Base-by-base conservation (phyloP, 2,329 filamentous ascomycete genomes). In the Pyricularia sp. region DNA sequence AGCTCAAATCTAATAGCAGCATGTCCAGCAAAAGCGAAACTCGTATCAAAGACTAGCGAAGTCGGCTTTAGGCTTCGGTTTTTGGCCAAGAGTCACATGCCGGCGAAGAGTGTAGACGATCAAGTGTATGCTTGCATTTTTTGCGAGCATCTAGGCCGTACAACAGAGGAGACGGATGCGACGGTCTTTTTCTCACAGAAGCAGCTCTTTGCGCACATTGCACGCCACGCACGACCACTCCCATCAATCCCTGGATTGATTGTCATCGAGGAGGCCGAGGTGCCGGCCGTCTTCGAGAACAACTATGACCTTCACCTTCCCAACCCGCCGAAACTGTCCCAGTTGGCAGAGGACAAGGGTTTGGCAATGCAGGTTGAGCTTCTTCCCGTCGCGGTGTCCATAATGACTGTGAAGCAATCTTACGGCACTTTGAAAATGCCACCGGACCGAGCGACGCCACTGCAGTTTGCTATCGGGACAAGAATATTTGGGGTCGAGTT, bases 121-220 rank as follows among this genome's bases (percentile, higher is more conserved):
- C 76, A 81, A 63, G 70, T 82, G 60, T 85, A 83, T 68, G 82
- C 75, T 3, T 85, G 83, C 67, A 67, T 82, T 1, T 84, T 85
- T 69, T 85, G 83, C 69, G 73, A 83, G 4, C 76, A 80, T 5
- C 67, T 74, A 22, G 81, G 81, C 0, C 75, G 70, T n/a, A 84
- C 82, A 0, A 71, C 78, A 2, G 80, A 84, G 62, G 77, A 81
- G 65, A 81, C 80, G 68, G 83, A 85, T 62, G 78, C 82, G 2
- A 85, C 83, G 0, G 80, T 85, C 9, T 85, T 85, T 71, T 81
- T 83, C 70, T 79, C 72, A 60, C 79, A 82, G 62, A 78, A 77
- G 66, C 76, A 82, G 61, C 75, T 85, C 4, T 84, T 84, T 66
- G 72, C 75, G 22, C 83, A 85, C 69, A 72, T 85, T 64, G 75